Percentiles rank a stretch among this genome's conserved stretches.
Evolutionary conservation across 2,329 filamentous ascomycete genomes (phyloP).

Genomic region (Coleophoma crateriformis): DNA sequence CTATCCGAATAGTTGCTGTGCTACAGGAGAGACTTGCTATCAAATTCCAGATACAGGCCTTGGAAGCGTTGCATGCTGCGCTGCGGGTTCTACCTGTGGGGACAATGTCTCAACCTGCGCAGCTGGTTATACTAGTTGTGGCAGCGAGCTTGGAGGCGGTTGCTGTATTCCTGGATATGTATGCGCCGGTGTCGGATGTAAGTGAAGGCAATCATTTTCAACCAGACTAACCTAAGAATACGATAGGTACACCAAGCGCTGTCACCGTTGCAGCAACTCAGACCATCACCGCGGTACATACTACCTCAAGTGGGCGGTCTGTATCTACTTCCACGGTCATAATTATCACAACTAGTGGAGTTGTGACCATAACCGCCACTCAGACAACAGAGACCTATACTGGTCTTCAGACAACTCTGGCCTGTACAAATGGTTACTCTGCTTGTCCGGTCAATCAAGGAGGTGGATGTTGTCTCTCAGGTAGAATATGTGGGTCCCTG

Average conservation of each 20-base stretch:
- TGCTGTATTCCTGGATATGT: constrained; percentile 70
- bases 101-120: constrained; percentile 58
- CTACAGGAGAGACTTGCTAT: constrained; percentile 60
- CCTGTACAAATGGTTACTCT: constrained; percentile 13
- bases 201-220: constrained; percentile 27
- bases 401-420: constrained; percentile 8
- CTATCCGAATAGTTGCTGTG: constrained; percentile 68
- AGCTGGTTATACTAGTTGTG: constrained; percentile 58
- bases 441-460: constrained; percentile 21
- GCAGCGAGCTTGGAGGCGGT: constrained; percentile 61
- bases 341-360: background rate
- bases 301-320: constrained; percentile 1
- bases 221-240: background rate
- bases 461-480: constrained; percentile 26
- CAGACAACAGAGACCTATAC: constrained; percentile 7
- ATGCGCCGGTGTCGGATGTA: constrained; percentile 66
- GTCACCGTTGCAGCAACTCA: constrained; percentile 30
- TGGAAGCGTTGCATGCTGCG: constrained; percentile 72
- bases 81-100: constrained; percentile 55
- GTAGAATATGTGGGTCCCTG: constrained; percentile 22
- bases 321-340: background rate
- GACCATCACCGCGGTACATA: constrained; percentile 36
- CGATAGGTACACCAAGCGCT: constrained; percentile 12
- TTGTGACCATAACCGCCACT: constrained; percentile 5
- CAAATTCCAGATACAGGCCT: constrained; percentile 54